Evolutionary conservation across 2,329 filamentous ascomycete genomes (phyloP).

Genomic region (Fusarium brachygibbosum): DNA sequence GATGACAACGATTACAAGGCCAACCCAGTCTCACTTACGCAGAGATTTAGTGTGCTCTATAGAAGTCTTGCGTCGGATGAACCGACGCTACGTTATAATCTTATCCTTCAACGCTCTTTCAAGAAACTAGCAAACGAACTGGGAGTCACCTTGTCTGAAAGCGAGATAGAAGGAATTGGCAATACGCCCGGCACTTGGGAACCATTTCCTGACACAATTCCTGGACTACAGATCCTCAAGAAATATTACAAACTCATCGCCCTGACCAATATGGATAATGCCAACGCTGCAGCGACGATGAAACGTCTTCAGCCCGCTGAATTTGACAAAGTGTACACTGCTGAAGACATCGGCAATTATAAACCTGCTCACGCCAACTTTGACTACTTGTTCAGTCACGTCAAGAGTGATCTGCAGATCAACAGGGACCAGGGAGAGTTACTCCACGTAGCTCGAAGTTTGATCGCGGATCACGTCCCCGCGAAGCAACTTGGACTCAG

Average conservation of each 20-base stretch:
- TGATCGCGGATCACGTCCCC: conserved; percentile 28
- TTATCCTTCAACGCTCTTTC: conserved; percentile 12
- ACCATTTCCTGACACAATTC: conserved; percentile 12
- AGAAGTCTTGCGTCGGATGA: background rate
- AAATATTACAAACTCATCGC: conserved; percentile 23
- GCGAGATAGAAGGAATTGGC: background rate
- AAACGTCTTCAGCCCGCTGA: conserved; percentile 4
- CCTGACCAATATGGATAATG: conserved; percentile 28
- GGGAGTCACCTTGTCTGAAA: background rate
- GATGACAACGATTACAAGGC: background rate
- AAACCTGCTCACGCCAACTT: conserved; percentile 28
- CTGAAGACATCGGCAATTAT: conserved; percentile 28
- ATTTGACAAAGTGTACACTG: conserved; percentile 25
- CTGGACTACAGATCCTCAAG: conserved; percentile 4
- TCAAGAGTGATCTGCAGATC: conserved; percentile 9
- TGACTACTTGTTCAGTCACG: conserved; percentile 14
- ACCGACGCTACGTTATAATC: conserved; percentile 7
- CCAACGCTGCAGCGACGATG: conserved; percentile 5
- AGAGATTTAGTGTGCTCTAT: background rate
- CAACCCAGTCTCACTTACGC: background rate
- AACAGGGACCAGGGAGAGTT: conserved; percentile 17
- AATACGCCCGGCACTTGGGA: conserved; percentile 9
- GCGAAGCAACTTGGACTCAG: conserved; percentile 10
- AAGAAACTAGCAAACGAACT: conserved; percentile 1
- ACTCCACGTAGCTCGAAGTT: conserved; percentile 29